phyloP scores from a whole-genome alignment of 2,329 filamentous ascomycete species.

The Aspergillus melleus region DNA sequence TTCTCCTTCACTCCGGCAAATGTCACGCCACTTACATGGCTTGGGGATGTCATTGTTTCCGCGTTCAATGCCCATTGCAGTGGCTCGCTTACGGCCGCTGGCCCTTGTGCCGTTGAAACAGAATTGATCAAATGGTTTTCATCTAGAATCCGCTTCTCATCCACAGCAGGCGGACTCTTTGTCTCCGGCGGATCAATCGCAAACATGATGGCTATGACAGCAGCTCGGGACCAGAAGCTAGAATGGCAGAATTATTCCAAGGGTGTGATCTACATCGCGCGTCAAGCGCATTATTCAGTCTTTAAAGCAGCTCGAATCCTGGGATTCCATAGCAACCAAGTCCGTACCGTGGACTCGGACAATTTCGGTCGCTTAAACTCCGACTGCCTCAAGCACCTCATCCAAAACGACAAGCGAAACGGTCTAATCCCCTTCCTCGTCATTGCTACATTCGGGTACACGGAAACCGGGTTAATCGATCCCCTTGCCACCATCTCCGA shows the following conservation, averaged over 20 bases:
- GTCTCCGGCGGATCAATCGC: constrained; percentile 25
- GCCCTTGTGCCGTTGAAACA: constrained; percentile 13
- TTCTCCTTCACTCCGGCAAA: constrained; percentile 13
- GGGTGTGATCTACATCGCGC: constrained; percentile 17
- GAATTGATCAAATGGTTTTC: constrained; percentile 19
- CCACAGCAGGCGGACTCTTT: constrained; percentile 17
- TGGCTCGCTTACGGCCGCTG: constrained; percentile 4
- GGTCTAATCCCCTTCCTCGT: constrained; percentile 16
- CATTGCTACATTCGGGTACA: constrained; percentile 20
- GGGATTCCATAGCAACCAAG: constrained; percentile 15
- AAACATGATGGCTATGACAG: constrained; percentile 19
- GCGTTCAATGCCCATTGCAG: constrained; percentile 6
- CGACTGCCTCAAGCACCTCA: not conserved
- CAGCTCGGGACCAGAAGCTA: constrained; percentile 21
- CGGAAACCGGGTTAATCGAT: constrained; percentile 22
- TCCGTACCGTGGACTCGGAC: constrained; percentile 15
- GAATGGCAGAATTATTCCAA: not conserved
- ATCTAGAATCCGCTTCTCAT: constrained; percentile 9
- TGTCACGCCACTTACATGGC: constrained; percentile 5
- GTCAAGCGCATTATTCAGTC: constrained; percentile 20
- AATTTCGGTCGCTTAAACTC: constrained; percentile 7
- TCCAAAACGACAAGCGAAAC: constrained; percentile 4
- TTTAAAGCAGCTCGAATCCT: constrained; percentile 15
- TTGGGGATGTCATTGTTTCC: constrained; percentile 3
- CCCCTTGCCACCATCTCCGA: constrained; percentile 14